Base-by-base conservation (phyloP, 2,329 filamentous ascomycete genomes). In the Aureobasidium sp. region DNA sequence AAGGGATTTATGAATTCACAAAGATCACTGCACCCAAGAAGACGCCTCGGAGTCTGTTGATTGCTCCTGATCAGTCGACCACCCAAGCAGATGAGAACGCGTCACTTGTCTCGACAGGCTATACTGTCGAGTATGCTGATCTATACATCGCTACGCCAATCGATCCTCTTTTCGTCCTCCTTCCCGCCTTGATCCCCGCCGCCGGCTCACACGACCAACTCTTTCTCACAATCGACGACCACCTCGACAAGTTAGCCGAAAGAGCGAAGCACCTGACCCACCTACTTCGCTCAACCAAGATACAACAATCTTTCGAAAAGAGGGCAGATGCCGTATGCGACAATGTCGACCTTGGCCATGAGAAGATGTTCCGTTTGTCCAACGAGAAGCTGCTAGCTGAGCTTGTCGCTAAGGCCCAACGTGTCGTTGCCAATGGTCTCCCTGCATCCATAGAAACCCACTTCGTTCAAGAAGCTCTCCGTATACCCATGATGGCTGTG, bases 101-200 rank as follows among this genome's bases (percentile, higher is more conserved):
- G 6, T 47, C 42, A 11, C 49, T 65, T 11, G 27, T 62, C n/a
- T 45, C 58, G 3, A 66, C 67, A 36, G 84, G 81, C 13, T 83
- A 83, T 66, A 75, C 90, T 30, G 82, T 85, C 37, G 85, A 86
- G 68, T 81, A 80, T 47, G 85, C 90, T 37, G 85, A 91, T 63
- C 76, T 97, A n/a, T 88, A 89, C 68, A 76, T 97, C 63, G 90
- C 93, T 9, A 96, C 94, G 1, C 83, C 85, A 2, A 79, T 96
- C 60, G 94, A 99, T 72, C 82, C 90, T 5, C 71, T 97, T 3
- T 97, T 97, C 76, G 79, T 97, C 55, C 71, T 96, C 3, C 78
- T 97, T 1, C 89, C 93, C 0, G 82, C 86, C 4, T 80, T 97
- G 1, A 73, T 57, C 0, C 67, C 76, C 11, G 78, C 78, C 50